These are phyloP conservation scores for Zygotorulaspora florentina DNA, from an alignment of 805 yeast genomes.

Conservation along the genomic window DNA sequence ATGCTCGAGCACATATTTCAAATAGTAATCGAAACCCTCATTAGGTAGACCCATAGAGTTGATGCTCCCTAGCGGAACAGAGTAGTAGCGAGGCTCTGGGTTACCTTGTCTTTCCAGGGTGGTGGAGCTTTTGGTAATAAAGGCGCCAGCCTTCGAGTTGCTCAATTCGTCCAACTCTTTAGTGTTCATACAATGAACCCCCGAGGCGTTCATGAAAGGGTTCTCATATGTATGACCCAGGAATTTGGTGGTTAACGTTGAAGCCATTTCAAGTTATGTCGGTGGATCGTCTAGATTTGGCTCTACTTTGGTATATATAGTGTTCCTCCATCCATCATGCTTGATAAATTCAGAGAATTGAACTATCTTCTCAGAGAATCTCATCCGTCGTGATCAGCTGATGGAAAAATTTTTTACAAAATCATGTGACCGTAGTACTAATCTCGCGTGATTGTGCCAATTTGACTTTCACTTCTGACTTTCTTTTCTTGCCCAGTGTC, in stretches of 20 bases:
- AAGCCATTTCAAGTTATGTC: conserved; percentile 8
- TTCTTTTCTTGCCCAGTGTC: too few relatives aligned
- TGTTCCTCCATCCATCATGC: too few relatives aligned
- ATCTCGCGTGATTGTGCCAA: too few relatives aligned
- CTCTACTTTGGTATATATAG: too few relatives aligned
- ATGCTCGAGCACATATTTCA: conserved; percentile 23
- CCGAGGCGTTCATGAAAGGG: conserved; percentile 34
- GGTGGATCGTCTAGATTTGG: not conserved
- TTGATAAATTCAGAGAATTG: too few relatives aligned
- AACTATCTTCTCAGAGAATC: too few relatives aligned
- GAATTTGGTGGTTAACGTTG: conserved; percentile 21
- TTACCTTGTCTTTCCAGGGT: conserved; percentile 28
- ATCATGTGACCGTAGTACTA: too few relatives aligned
- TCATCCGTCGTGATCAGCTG: too few relatives aligned
- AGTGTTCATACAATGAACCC: conserved; percentile 33
- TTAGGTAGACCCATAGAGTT: conserved; percentile 35
- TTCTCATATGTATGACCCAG: conserved; percentile 21
- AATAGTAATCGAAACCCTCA: conserved; percentile 29
- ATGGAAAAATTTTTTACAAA: too few relatives aligned
- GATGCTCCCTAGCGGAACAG: conserved; percentile 33
- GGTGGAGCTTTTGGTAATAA: conserved; percentile 32
- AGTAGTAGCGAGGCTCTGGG: conserved; percentile 31
- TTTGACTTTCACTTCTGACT: too few relatives aligned
- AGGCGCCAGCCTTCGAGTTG: conserved; percentile 27
- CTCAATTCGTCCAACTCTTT: conserved; percentile 27